Evolutionary conservation across 2,329 filamentous ascomycete genomes (phyloP), one percentile per base, ranked within the genome.

Genomic region (Ciborinia camelliae): DNA sequence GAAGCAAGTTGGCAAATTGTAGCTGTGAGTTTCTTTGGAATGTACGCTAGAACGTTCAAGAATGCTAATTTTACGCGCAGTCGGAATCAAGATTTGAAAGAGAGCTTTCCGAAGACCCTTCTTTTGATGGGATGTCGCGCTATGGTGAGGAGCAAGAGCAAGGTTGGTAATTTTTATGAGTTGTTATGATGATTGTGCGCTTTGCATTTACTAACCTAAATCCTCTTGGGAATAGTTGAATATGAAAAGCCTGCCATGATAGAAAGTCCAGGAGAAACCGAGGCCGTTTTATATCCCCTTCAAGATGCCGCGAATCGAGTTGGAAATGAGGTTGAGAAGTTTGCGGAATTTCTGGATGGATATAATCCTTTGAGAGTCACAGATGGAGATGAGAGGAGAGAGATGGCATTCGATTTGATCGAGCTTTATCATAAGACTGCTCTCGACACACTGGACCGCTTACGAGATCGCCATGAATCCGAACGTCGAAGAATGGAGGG

Each of bases 251-350:
- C 67, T 64, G 65, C 70, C 15, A 70, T 73, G 39, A 7, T 37
- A 23, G 73, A 79, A 47, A 77, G 61, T 23, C 65, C 71, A 4
- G 69, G 80, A 63, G 80, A 80, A 41, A 76, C 78, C 20, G 77
- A 79, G 30, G 79, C 81, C 67, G 77, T 82, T 39, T 76, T 88
- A 37, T 82, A 85, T 69, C 85, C 85, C 23, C 78, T 90, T 68
- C 85, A 85, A 74, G 81, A 84, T 68, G 86, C 87, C 70, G 86
- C 86, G 66, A 85, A 91, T 69, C 83, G 85, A 51, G 86, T 91
- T 39, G 90, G 90, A 59, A 86, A 88, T 67, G 92, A 97, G 77
- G 91, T 96, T 66, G 92, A 97, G 78, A 84, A 86, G 52, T 97
- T 97, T 74, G 92, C 93, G 45, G 89, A 90, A 74, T 85, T 86